A percentile compares a stretch with the other conserved stretches of the same genome.
phyloP scores from a whole-genome alignment of 352 stramenopile species.

The Discostella stelligera region DNA sequence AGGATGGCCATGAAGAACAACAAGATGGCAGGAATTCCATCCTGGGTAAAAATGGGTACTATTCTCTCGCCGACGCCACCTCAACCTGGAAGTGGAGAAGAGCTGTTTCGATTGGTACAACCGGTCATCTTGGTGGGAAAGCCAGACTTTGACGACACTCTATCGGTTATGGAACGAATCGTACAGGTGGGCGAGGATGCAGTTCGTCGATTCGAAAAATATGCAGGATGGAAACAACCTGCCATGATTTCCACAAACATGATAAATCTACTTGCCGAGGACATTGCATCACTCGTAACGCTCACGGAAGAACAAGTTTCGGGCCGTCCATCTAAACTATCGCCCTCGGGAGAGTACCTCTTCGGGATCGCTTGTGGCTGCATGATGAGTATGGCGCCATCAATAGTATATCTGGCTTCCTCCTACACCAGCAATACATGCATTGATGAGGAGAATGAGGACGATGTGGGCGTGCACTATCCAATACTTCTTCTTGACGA shows the following conservation, averaged over 20 bases:
- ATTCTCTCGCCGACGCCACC: not conserved
- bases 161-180: constrained; percentile 45
- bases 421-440: not conserved
- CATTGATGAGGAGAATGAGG: not conserved
- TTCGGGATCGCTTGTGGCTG: constrained; percentile 53
- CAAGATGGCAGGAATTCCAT: constrained; percentile 1
- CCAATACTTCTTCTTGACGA: constrained; percentile 58
- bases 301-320: constrained; percentile 29
- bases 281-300: constrained; percentile 30
- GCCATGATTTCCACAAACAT: not conserved
- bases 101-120: constrained; percentile 6
- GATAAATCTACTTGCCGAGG: constrained; percentile 17
- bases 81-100: not conserved
- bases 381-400: constrained; percentile 39
- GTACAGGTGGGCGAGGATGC: constrained; percentile 23
- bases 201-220: constrained; percentile 2
- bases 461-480: constrained; percentile 18
- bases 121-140: constrained; percentile 53
- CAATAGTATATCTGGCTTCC: not conserved
- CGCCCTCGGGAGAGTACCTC: constrained; percentile 46
- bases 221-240: constrained; percentile 1
- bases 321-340: constrained; percentile 29
- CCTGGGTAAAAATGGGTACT: constrained; percentile 35
- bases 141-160: constrained; percentile 42
- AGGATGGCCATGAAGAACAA: not conserved